Base-by-base conservation (phyloP, 306 rosid genomes). In the Malus orientalis region DNA sequence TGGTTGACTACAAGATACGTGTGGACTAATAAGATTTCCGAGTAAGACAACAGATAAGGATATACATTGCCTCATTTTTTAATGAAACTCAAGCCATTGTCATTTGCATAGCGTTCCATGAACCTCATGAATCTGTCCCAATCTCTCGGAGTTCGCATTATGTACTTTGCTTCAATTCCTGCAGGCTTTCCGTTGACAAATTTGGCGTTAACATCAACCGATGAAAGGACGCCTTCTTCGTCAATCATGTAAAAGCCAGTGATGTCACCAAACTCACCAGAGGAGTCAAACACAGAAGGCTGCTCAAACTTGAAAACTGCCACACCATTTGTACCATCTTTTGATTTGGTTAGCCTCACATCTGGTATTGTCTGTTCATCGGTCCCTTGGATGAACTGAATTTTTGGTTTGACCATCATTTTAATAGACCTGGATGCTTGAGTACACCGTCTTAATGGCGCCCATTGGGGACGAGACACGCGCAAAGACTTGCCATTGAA, bases 121-220 rank as follows among this genome's bases (percentile, higher is more conserved):
- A 96, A 96, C 83, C 99, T 88, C 99, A 96, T 96, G 86, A 96
- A 96, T 57, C 99, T 88, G 78, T 96, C 99, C 99, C 99, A 96
- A 1, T 96, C 98, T 16, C 91, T 54, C 0, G 98, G 89, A 27
- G 77, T 84, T 67, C 99, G 75, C 99, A 96, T 96, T 70, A 89
- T 23, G 53, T 91, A 93, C 96, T 91, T 96, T 9, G 99, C 99
- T 81, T 92, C 98, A 67, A 96, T 83, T 36, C 91, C 87, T 1
- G 99, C 93, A 47, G 98, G 99, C 81, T 87, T 96, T 42, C 99
- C 99, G 32, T 96, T 96, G 71, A 96, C 82, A 73, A 96, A 96
- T 73, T 93, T 96, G 70, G 99, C 99, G 76, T 23, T 96, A 58
- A 96, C 99, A 85, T 96, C 99, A 78, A 93, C 98, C 0, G 99